Evolutionary conservation across 2,329 filamentous ascomycete genomes (phyloP), one percentile per base, ranked within the genome.

Genomic region (Alternaria sp.): DNA sequence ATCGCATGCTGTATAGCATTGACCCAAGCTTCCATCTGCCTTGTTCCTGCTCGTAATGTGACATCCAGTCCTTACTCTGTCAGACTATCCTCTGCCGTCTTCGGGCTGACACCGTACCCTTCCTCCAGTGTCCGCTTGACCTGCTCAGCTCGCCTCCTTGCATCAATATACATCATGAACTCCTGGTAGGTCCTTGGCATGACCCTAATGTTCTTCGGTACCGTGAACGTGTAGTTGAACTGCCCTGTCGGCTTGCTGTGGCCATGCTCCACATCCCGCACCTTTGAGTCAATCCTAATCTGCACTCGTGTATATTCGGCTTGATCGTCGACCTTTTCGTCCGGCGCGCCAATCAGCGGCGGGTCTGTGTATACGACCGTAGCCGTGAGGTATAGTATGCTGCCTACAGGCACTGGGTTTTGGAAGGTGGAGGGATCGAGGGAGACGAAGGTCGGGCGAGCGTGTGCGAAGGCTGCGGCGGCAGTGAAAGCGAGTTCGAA

Each of bases 401-500:
- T 90, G 55, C 91, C 91, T 2, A 93, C 90, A 0, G 91, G 91
- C 0, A 93, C 91, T 0, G 91, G 90, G 68, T 92, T 92, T 65
- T 91, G 87, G 75, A 93, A 93, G 0, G 90, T 92, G 66, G 87
- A 90, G 0, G 91, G 91, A 67, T 93, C 91, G 33, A 92, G 86
- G 8, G 88, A 90, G 55, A 93, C 83, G 82, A 93, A 93, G 15
- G 88, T 90, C 2, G 90, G 90, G 4, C 90, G 84, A 2, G 87
- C 85, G 74, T 92, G 90, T 0, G 90, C 87, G 74, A 92, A 92
- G 9, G 88, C 88, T 2, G 90, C 89, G 1, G 89, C 90, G 72
- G 89, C 91, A 76, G 90, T 92, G 80, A 93, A 93, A 2, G 91
- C 90, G 7, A 93, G 84, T 79, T 93, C 91, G 71, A 92, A 93